Base-by-base conservation (phyloP, 352 stramenopile species). In the Globisporangium spinosum region DNA sequence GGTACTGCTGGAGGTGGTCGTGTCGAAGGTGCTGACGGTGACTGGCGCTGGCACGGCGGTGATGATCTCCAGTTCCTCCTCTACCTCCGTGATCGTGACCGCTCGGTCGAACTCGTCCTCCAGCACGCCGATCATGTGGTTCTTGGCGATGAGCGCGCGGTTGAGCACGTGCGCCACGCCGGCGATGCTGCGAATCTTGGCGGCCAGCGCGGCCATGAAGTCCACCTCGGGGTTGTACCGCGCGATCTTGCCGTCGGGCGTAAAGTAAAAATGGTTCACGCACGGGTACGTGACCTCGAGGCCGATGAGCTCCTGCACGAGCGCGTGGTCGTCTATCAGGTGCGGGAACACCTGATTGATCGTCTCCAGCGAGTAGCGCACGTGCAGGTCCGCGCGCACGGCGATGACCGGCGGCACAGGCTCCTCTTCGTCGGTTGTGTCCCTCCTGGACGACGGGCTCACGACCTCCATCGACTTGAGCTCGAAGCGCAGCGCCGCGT, bases 311-410 rank as follows among this genome's bases (percentile, higher is more conserved):
- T 62, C 57, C 49, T 83, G 69, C 45, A 75, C 72, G 17, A 86
- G 62, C 38, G 43, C 61, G 45, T 75, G 58, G 35, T 87, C 69
- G 38, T 53, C 57, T 4, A 84, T 22, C 27, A 88, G 35, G 27
- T 82, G 72, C 2, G 78, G 79, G 57, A 88, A 89, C 10, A 89
- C 69, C 56, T 80, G 62, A 45, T 82, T 74, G 32, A 89, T 77
- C n/a, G 80, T 86, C n/a, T 70, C 71, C 9, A 72, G 76, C 29
- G 75, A 85, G 55, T 84, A 76, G 2, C 77, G 74, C 49, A 87
- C 76, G 3, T 73, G 47, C 35, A 89, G 61, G 7, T 75, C 64
- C 7, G 69, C 76, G 10, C 55, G 66, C 12, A 79, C 74, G 6
- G 55, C 63, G 57, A 85, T 68, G 25, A 82, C 65, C 0, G 81